Base-by-base conservation (phyloP, 441 rosid genomes). In the Erodium moschatum region DNA sequence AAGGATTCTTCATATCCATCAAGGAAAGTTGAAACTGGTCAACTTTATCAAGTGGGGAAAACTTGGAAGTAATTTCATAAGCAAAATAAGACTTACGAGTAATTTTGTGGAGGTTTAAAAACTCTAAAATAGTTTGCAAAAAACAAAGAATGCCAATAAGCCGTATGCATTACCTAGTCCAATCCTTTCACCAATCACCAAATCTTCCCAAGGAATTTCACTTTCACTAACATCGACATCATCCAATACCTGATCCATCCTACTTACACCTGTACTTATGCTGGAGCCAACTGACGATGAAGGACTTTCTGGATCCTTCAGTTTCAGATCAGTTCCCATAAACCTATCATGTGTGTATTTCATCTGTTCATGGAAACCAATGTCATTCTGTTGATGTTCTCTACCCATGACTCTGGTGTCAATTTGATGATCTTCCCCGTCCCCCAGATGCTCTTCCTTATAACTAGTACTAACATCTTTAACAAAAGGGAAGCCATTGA, bases 191-290 rank as follows among this genome's bases (percentile, higher is more conserved):
- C 93, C 97, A 73, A 95, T 77, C 54, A 83, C 91, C 86, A 95
- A 82, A 83, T 95, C 89, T 75, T 92, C 97, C 99, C 97, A 95
- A 42, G 92, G 96, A 83, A 92, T 91, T 84, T 95, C 99, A 82
- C 90, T 80, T 77, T 95, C 95, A 72, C 92, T 85, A 40, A 91
- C 95, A 85, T 91, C 94, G 61, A 86, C 97, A 75, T 91, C 99
- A 73, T 90, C 97, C 74, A 90, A 83, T 63, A 87, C 78, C 76
- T 85, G 95, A 70, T 85, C 82, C 72, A 76, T 75, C 83, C 80
- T 82, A 80, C 79, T 77, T 33, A 75, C 63, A 68, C 24, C 24
- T 21, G 24, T 58, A 58, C 63, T 58, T 21, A 58, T 58, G 24
- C 63, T 58, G 63, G 92, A 87, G 74, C 75, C 93, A 70, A 80